Percentiles rank a stretch among this genome's conserved stretches.
Conservation (phyloP, 1,139 yeast species). For the Blastobotrys proliferans region DNA sequence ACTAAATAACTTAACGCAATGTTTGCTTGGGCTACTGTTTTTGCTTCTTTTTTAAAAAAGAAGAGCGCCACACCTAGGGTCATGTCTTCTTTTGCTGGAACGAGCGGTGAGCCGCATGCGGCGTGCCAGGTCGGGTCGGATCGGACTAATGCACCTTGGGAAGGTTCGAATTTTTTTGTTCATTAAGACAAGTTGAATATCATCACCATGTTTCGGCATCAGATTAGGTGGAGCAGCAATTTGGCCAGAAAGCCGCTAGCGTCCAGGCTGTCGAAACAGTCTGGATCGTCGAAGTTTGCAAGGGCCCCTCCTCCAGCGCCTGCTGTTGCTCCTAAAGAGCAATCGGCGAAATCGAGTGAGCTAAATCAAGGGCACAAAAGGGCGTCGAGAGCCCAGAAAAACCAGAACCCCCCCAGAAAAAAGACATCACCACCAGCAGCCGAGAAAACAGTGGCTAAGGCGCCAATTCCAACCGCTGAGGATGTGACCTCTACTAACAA, state of each 20-base stretch:
- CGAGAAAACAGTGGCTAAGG: not conserved
- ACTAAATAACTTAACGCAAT: no score
- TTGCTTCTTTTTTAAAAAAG: no score
- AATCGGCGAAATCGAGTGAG: not conserved
- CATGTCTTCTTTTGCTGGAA: no score
- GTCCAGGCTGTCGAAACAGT: conserved; percentile 2
- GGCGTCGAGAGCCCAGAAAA: not conserved
- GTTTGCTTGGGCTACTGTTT: no score
- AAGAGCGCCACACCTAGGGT: no score
- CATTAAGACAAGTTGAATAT: no score
- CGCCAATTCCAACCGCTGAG: not conserved
- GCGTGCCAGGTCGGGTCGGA: no score
- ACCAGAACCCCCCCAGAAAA: not conserved
- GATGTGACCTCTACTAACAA: not conserved
- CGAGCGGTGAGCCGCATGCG: no score
- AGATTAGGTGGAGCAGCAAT: conserved; percentile 6
- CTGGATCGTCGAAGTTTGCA: conserved; percentile 6
- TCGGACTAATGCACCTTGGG: no score
- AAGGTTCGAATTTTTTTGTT: no score
- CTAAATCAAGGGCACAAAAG: not conserved
- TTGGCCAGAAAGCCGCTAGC: conserved; percentile 4
- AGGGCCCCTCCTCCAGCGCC: not conserved
- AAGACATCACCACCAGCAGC: not conserved
- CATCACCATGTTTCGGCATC: no score
- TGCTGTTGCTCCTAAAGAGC: not conserved